Percentiles rank a stretch among this genome's conserved stretches.
These are phyloP conservation scores for Endocalyx cinctus DNA, from an alignment of 2,329 filamentous ascomycete genomes.

Conservation along the genomic window DNA sequence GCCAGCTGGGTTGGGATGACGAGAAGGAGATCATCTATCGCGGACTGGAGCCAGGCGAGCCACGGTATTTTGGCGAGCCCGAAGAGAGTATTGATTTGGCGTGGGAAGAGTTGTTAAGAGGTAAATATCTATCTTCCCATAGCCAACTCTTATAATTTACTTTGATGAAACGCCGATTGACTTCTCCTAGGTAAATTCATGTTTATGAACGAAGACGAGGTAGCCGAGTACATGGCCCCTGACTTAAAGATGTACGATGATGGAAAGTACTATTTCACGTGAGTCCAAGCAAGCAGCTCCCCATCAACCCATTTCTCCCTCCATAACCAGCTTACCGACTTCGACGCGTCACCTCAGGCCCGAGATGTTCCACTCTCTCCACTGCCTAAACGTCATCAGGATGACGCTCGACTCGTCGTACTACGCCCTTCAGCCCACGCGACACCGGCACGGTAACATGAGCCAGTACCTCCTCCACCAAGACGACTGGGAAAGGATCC, in stretches of 20 bases:
- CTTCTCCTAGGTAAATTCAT: slow-evolving; percentile 1
- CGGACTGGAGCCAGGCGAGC: background rate
- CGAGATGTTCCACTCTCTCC: slow-evolving; percentile 2
- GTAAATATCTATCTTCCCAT: background rate
- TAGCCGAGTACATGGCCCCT: background rate
- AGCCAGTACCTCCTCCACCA: background rate
- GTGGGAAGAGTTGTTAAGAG: slow-evolving; percentile 1
- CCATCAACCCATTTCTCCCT: background rate
- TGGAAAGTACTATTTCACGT: slow-evolving; percentile 1
- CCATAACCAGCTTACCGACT: background rate
- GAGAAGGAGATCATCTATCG: background rate
- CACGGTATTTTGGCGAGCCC: slow-evolving; percentile 1
- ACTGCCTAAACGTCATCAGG: slow-evolving; percentile 1
- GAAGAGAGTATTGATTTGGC: background rate
- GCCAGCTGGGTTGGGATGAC: slow-evolving; percentile 1
- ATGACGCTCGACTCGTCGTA: background rate
- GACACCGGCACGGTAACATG: background rate
- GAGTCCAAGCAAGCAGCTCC: no score
- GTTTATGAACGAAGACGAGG: slow-evolving; percentile 1
- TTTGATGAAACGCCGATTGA: background rate
- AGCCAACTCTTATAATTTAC: background rate
- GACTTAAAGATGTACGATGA: background rate
- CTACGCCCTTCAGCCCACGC: background rate
- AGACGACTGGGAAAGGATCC: background rate
- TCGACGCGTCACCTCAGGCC: no score